Conservation (phyloP, 768 basidiomycete species). For the Tricholoma saponaceum region DNA sequence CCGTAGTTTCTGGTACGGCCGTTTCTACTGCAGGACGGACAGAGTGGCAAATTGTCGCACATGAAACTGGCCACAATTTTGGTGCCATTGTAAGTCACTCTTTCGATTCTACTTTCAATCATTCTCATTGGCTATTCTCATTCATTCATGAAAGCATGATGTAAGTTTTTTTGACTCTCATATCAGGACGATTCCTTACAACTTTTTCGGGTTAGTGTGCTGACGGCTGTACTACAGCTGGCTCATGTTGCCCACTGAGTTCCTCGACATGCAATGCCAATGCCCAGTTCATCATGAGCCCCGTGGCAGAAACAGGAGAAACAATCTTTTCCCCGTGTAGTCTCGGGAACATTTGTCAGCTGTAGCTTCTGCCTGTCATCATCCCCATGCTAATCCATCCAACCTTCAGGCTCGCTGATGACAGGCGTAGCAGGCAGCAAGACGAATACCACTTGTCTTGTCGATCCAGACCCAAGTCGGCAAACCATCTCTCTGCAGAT, state of each 20-base stretch:
- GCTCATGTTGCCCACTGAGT: constrained; percentile 66
- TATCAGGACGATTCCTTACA: constrained; percentile 5
- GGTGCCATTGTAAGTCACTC: constrained; percentile 70
- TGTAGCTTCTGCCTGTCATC: constrained; percentile 1
- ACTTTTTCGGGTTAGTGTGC: constrained; percentile 45
- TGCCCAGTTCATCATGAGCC: constrained; percentile 79
- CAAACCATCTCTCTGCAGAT: constrained; percentile 60
- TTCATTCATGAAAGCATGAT: constrained; percentile 46
- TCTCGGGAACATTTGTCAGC: constrained; percentile 80
- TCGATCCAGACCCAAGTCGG: constrained; percentile 45
- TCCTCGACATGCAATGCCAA: constrained; percentile 57
- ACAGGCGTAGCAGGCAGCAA: constrained; percentile 33
- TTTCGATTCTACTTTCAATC: constrained; percentile 1
- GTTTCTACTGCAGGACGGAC: constrained; percentile 74
- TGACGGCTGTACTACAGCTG: constrained; percentile 53
- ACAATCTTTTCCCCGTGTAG: constrained; percentile 73
- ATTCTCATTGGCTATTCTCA: constrained; percentile 1
- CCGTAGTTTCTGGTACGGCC: constrained; percentile 72
- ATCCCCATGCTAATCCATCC: not conserved
- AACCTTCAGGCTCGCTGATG: constrained; percentile 57
- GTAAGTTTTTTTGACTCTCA: constrained; percentile 28
- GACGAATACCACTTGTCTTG: constrained; percentile 65
- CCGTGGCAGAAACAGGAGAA: constrained; percentile 62
- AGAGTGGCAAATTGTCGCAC: constrained; percentile 81
- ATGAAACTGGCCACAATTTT: constrained; percentile 87